Percentiles rank a stretch among this genome's conserved stretches.
Conservation (phyloP, 2,329 filamentous ascomycete genomes). For the Septoria petroselini region DNA sequence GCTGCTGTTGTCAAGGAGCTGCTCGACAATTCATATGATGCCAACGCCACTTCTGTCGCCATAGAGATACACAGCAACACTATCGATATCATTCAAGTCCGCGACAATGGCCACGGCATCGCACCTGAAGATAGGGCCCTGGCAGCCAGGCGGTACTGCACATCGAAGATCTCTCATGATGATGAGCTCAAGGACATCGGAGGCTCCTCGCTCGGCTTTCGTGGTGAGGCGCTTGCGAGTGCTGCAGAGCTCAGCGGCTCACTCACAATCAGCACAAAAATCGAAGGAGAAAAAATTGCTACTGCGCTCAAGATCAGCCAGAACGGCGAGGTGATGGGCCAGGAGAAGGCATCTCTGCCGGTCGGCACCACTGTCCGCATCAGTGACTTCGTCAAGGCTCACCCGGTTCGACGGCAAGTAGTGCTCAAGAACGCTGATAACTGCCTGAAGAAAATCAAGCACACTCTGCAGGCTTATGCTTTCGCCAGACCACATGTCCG, state of each 20-base stretch:
- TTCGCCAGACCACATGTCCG: constrained; percentile 63
- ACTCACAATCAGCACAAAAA: constrained; percentile 62
- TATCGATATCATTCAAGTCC: constrained; percentile 65
- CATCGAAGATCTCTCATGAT: constrained; percentile 68
- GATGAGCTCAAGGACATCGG: constrained; percentile 59
- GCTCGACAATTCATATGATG: constrained; percentile 73
- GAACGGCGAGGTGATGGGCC: constrained; percentile 44
- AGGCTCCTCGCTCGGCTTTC: constrained; percentile 66
- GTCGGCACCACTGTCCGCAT: constrained; percentile 68
- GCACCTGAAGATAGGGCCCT: constrained; percentile 57
- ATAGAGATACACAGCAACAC: constrained; percentile 64
- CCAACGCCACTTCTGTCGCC: constrained; percentile 63
- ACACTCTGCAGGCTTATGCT: constrained; percentile 62
- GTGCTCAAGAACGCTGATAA: constrained; percentile 58
- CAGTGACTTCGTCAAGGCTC: constrained; percentile 55
- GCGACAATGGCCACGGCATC: constrained; percentile 73
- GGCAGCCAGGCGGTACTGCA: constrained; percentile 65
- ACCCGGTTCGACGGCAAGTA: constrained; percentile 63
- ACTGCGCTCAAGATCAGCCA: constrained; percentile 51
- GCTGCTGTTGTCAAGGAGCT: constrained; percentile 69
- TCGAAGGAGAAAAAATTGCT: constrained; percentile 59
- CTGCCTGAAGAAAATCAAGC: constrained; percentile 56
- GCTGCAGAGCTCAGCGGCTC: constrained; percentile 57
- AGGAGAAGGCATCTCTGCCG: constrained; percentile 53
- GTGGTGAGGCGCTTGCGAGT: constrained; percentile 70